Base-by-base conservation (phyloP, 805 yeast species). In the Yamadazyma akitaensis region DNA sequence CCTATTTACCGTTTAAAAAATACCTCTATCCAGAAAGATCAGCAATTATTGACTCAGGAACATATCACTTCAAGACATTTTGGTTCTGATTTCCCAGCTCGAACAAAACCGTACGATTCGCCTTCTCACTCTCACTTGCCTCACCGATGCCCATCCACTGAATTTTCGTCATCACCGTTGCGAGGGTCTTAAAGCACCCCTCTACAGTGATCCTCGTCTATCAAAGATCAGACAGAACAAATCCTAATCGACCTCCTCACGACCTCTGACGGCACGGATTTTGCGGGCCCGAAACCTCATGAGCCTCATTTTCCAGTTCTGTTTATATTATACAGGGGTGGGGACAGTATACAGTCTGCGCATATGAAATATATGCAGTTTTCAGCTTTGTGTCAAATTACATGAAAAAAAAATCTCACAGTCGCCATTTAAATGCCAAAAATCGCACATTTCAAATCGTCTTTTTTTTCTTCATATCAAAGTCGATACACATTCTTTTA, bases 401-500 rank as follows among this genome's bases (percentile, higher is more conserved):
- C 24, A 11, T 11, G n/a, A 28, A 28, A 28, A 28, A 26, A 37
- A 24, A 13, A 24, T n/a, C 41, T 26, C 41, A 26, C 41, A 26
- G 21, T 21, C 41, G 33, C 41, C 41, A 25, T 38, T 38, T 38
- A 38, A 25, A 26, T 10, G 6, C 41, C 33, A n/a, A 38, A 38
- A 13, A 21, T 26, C 41, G 41, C 41, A 38, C 33, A 8, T 37
- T 25, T 19, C 12, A 21, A 17, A 13, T 37, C 39, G 39, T 21
- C 39, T 37, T 37, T 41, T 41, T 41, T 32, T 24, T 25, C 40
- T 25, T 26, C 41, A 38, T 28, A 38, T 38, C 41, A 19, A 37
- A 37, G 39, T 37, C 39, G 39, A 37, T 37, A 19, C 41, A 40
- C 43, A 40, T 40, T 40, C 43, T 16, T 36, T 43, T 36, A 32